Conservation (phyloP, 192 early-diverging fungal species). For the Coemansia sp. region DNA sequence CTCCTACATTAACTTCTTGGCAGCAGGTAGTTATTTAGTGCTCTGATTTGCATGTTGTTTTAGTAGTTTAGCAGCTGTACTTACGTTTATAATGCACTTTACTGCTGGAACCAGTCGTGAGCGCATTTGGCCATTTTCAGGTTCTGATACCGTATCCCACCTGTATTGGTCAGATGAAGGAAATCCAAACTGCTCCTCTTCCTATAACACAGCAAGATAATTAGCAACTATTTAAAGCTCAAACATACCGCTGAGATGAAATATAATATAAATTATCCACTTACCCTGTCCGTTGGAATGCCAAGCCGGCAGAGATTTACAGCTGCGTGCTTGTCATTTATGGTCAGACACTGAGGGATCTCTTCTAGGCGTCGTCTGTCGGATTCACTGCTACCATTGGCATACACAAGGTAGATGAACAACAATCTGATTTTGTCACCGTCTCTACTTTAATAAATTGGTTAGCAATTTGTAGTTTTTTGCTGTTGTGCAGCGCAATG, state of each 20-base stretch:
- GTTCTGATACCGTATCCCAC: not conserved
- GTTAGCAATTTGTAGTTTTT: no score
- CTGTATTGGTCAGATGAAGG: slow-evolving; percentile 1
- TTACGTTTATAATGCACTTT: slow-evolving; percentile 27
- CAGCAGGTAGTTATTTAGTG: not conserved
- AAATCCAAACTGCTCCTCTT: not conserved
- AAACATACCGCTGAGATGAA: no score
- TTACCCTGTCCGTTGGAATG: slow-evolving; percentile 35
- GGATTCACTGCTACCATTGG: slow-evolving; percentile 25
- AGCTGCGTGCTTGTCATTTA: slow-evolving; percentile 42
- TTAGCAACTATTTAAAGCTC: not conserved
- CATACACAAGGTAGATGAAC: slow-evolving; percentile 43
- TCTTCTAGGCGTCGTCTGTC: slow-evolving; percentile 49
- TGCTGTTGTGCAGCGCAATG: not conserved
- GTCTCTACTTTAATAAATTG: slow-evolving; percentile 15
- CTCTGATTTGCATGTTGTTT: not conserved
- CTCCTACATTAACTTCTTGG: slow-evolving; percentile 1
- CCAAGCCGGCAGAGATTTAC: slow-evolving; percentile 37
- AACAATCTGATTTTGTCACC: slow-evolving; percentile 41
- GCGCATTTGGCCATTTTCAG: slow-evolving; percentile 9
- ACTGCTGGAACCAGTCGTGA: slow-evolving; percentile 39
- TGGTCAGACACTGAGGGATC: slow-evolving; percentile 42
- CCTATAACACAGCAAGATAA: not conserved
- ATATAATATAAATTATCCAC: not conserved
- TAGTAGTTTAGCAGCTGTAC: slow-evolving; percentile 1